phyloP scores from a whole-genome alignment of 768 basidiomycete species.

The Leucocoprinus sp. region DNA sequence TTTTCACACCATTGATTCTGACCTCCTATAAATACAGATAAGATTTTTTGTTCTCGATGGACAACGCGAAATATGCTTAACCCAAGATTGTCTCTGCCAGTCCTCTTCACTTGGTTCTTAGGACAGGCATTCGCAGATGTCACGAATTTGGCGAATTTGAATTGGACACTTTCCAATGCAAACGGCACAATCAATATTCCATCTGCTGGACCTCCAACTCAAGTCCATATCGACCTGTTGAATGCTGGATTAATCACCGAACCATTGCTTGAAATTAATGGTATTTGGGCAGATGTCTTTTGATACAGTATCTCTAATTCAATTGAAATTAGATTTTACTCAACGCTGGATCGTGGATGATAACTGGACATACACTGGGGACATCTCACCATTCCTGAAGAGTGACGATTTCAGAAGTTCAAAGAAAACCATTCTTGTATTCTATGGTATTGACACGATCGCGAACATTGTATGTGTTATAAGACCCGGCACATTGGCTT shows the following conservation, averaged over 20 bases:
- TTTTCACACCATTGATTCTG: too few relatives aligned
- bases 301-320: not conserved
- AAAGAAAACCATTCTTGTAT: slow-evolving; percentile 36
- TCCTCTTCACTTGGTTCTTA: not conserved
- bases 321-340: slow-evolving; percentile 32
- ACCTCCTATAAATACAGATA: not conserved
- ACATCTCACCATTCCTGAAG: slow-evolving; percentile 34
- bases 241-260: slow-evolving; percentile 46
- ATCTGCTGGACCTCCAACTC: slow-evolving; percentile 38
- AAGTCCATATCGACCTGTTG: slow-evolving; percentile 45
- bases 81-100: not conserved
- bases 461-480: slow-evolving; percentile 39
- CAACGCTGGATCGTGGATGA: slow-evolving; percentile 49
- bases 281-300: slow-evolving; percentile 18
- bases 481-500: not conserved
- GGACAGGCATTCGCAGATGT: slow-evolving; percentile 11
- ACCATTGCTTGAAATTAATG: slow-evolving; percentile 46
- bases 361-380: slow-evolving; percentile 53
- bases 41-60: not conserved
- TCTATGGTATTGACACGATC: slow-evolving; percentile 51
- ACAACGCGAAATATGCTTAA: not conserved
- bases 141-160: slow-evolving; percentile 35
- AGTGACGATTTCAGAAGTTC: slow-evolving; percentile 15
- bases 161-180: slow-evolving; percentile 46
- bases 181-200: slow-evolving; percentile 48